Base-by-base conservation (phyloP, 2,329 filamentous ascomycete genomes). In the Penicillium psychrosexuale region DNA sequence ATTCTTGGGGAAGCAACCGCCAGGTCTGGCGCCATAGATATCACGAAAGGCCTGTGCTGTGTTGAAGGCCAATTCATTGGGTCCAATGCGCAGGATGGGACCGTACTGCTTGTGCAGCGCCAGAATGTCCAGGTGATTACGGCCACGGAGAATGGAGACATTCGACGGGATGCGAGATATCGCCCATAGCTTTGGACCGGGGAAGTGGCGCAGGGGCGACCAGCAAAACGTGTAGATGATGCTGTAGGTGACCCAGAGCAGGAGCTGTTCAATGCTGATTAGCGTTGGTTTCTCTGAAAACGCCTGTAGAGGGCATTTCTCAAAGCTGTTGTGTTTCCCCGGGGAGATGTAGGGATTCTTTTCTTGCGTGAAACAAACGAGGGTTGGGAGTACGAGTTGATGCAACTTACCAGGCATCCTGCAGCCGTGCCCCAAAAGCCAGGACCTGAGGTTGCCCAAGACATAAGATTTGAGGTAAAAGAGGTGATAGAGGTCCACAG, bases 1-100 rank as follows among this genome's bases (percentile, higher is more conserved):
- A 34, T 65, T 61, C 30, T 68, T 68, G 2, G 55, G 53, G 3
- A 68, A 63, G 13, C 59, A 61, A 4, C 55, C 57, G 0, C 63
- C 64, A 15, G 59, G 53, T 22, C 64, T 62, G 27, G 52, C 36
- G 1, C 65, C 68, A 17, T 73, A 73, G 31, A 74, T 72, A 46
- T 74, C 70, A 3, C 61, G 65, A 52, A 66, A 72, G 15, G 66
- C 68, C 17, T 61, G 61, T 2, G 64, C 47, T 8, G 58, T 63
- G 46, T 64, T 67, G 59, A 72, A 74, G 8, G 56, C 59, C 8
- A 66, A 44, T n/a, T 64, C 61, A 17, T 57, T 48, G 8, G 64
- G 64, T 6, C 56, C 49, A 24, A 62, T 53, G 0, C 64, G 60
- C 3, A 66, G 44, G 12, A 64, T 53, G 1, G 63, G 53, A 0